A percentile compares a stretch with the other conserved stretches of the same genome.
These are phyloP conservation scores for Calonectria montana DNA, from an alignment of 2,329 filamentous ascomycete genomes.

Conservation along the genomic window DNA sequence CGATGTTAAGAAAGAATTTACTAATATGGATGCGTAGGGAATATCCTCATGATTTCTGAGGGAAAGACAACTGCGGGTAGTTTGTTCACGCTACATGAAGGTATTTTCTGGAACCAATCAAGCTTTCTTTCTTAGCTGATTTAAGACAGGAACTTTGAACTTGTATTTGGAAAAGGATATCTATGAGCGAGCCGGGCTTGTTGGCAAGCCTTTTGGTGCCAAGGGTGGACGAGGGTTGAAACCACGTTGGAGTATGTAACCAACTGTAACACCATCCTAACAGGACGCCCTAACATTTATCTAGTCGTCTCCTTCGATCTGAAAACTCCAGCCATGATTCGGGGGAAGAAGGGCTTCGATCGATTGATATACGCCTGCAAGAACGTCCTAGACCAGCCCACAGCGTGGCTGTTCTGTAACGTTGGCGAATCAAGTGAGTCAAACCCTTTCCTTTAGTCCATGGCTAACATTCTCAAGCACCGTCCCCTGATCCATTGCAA, in stretches of 20 bases:
- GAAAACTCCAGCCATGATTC: constrained; percentile 78
- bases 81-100: constrained; percentile 77
- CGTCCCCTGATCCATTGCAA: constrained; percentile 61
- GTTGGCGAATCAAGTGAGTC: constrained; percentile 50
- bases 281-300: constrained; percentile 26
- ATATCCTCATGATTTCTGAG: constrained; percentile 86
- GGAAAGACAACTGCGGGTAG: constrained; percentile 78
- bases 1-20: background rate
- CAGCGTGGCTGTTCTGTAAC: constrained; percentile 85
- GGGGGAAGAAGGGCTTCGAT: constrained; percentile 86
- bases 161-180: constrained; percentile 84
- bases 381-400: constrained; percentile 75
- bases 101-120: constrained; percentile 52
- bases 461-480: constrained; percentile 52
- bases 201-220: constrained; percentile 73
- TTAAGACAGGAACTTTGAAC: constrained; percentile 70
- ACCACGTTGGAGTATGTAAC: constrained; percentile 76
- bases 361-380: constrained; percentile 81
- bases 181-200: constrained; percentile 85
- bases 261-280: background rate
- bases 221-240: constrained; percentile 71
- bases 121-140: constrained; percentile 9
- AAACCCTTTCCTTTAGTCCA: background rate
- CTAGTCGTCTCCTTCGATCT: constrained; percentile 83
- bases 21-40: constrained; percentile 62